A percentile compares a stretch with the other conserved stretches of the same genome.
Evolutionary conservation across 257 asterid genomes (phyloP).

Genomic region (Henckelia pumila): DNA sequence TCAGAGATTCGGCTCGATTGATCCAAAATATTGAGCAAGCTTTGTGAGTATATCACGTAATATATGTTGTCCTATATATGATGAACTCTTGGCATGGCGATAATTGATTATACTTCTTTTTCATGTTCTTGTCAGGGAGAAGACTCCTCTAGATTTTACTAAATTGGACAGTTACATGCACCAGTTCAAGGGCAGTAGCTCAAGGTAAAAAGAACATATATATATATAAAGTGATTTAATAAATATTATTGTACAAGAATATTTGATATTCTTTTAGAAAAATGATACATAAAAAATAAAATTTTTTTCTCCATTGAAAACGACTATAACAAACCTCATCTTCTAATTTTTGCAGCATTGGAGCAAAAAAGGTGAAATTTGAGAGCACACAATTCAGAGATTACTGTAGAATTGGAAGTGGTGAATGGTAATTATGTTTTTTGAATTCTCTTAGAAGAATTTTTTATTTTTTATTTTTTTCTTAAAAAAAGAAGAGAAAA

Average conservation of each 20-base stretch:
- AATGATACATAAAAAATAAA: too few relatives aligned
- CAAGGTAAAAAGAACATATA: constrained; percentile 73
- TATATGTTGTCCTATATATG: too few relatives aligned
- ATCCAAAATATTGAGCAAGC: constrained; percentile 58
- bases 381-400: constrained; percentile 70
- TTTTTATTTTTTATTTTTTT: too few relatives aligned
- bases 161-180: constrained; percentile 66
- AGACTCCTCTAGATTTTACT: constrained; percentile 39
- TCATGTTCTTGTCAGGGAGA: constrained; percentile 30
- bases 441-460: not conserved
- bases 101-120: not conserved
- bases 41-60: constrained; percentile 68
- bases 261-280: too few relatives aligned
- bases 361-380: constrained; percentile 65
- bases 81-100: not conserved
- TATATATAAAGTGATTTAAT: too few relatives aligned
- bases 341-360: constrained; percentile 54
- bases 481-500: too few relatives aligned
- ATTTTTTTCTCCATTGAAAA: too few relatives aligned
- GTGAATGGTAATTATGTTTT: constrained; percentile 53
- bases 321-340: not conserved
- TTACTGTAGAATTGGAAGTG: constrained; percentile 56
- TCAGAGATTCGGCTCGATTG: constrained; percentile 52
- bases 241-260: too few relatives aligned
- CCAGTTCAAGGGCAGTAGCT: constrained; percentile 73